Conservation (phyloP, 1,139 yeast species). For the Hanseniaspora gamundiae region DNA sequence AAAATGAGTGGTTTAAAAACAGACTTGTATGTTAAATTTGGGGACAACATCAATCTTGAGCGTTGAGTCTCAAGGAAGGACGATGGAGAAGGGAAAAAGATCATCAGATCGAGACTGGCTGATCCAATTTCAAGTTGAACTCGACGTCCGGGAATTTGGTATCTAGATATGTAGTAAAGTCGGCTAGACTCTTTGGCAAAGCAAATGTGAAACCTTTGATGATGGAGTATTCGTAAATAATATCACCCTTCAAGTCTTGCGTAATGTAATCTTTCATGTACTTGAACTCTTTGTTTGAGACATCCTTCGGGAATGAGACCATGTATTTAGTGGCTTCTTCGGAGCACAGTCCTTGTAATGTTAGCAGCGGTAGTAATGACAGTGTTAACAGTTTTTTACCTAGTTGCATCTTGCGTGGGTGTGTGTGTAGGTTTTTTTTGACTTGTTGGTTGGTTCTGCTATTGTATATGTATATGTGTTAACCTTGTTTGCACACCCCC, state of each 20-base stretch:
- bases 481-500: no score
- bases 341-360: no score
- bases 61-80: constrained; percentile 19
- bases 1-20: constrained; percentile 52
- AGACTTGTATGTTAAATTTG: constrained; percentile 78
- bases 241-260: constrained; percentile 24
- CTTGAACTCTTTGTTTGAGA: neutral
- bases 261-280: constrained; percentile 21
- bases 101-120: neutral
- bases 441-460: no score
- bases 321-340: neutral
- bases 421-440: no score
- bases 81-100: neutral
- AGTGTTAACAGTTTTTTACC: no score
- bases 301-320: neutral
- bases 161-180: constrained; percentile 24
- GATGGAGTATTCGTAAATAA: constrained; percentile 28
- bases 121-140: constrained; percentile 13
- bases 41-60: constrained; percentile 79
- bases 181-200: constrained; percentile 16
- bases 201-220: constrained; percentile 28
- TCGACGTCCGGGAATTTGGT: constrained; percentile 22
- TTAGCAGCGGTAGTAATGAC: no score
- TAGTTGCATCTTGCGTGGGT: no score
- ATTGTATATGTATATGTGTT: no score